Conservation (phyloP, 306 rosid genomes). For the Canavalia gladiata region DNA sequence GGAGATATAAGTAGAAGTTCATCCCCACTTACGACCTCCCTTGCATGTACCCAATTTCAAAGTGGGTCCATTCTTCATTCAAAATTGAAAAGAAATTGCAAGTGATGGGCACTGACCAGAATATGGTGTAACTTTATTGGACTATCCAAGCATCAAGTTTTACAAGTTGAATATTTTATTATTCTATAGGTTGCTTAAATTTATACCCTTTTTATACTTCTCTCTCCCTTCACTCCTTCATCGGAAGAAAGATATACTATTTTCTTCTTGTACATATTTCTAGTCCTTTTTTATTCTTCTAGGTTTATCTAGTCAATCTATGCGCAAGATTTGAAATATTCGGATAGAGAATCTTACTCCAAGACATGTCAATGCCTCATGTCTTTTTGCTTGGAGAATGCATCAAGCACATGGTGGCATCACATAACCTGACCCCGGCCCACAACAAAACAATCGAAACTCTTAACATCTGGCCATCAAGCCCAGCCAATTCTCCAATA, state of each 20-base stretch:
- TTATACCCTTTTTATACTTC: background rate
- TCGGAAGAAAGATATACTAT: background rate
- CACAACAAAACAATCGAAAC: slow-evolving; percentile 8
- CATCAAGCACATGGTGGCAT: slow-evolving; percentile 26
- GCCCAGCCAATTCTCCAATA: background rate
- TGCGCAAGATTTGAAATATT: slow-evolving; percentile 52
- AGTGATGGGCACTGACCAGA: background rate
- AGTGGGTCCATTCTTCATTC: slow-evolving; percentile 40
- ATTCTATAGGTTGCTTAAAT: slow-evolving; percentile 20
- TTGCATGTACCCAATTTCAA: slow-evolving; percentile 53
- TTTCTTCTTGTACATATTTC: background rate
- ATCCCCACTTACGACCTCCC: slow-evolving; percentile 88
- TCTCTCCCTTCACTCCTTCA: background rate
- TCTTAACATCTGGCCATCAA: slow-evolving; percentile 29
- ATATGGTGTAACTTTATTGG: slow-evolving; percentile 31
- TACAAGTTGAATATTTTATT: slow-evolving; percentile 37
- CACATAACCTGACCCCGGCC: background rate
- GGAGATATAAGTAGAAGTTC: slow-evolving; percentile 32
- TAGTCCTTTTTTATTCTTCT: background rate
- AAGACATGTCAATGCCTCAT: slow-evolving; percentile 14
- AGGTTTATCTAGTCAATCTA: slow-evolving; percentile 36
- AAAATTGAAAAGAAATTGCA: slow-evolving; percentile 36
- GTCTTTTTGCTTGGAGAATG: slow-evolving; percentile 35
- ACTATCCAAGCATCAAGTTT: slow-evolving; percentile 10
- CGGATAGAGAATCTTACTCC: slow-evolving; percentile 32